Conservation (phyloP, 2,329 filamentous ascomycete genomes). For the Blastomyces parvus region DNA sequence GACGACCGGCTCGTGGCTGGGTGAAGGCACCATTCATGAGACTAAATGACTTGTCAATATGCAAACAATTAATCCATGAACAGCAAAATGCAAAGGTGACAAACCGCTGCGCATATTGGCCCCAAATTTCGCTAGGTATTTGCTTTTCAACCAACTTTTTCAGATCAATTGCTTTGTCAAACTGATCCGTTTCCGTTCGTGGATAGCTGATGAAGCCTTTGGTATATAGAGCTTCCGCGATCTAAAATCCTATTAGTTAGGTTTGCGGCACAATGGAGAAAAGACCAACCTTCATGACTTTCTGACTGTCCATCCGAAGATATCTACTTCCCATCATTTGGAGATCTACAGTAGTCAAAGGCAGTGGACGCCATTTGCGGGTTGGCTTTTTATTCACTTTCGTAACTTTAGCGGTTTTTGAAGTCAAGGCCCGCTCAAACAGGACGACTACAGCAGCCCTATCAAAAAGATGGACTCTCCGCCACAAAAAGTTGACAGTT, state of each 20-base stretch:
- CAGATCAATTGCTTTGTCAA: slow-evolving; percentile 82
- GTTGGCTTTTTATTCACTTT: slow-evolving; percentile 87
- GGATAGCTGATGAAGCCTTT: slow-evolving; percentile 97
- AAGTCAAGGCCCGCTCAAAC: slow-evolving; percentile 72
- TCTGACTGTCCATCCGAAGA: slow-evolving; percentile 80
- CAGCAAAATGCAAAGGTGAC: slow-evolving; percentile 9
- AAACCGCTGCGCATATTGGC: slow-evolving; percentile 61
- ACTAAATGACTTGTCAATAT: slow-evolving; percentile 20
- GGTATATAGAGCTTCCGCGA: slow-evolving; percentile 79
- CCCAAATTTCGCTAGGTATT: slow-evolving; percentile 66
- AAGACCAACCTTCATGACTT: slow-evolving; percentile 62
- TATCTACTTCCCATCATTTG: slow-evolving; percentile 91
- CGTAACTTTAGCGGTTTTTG: slow-evolving; percentile 66
- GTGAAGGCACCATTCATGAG: slow-evolving; percentile 68
- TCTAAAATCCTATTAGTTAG: slow-evolving; percentile 22
- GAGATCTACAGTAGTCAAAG: slow-evolving; percentile 88
- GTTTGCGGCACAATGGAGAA: background rate
- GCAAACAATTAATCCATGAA: background rate
- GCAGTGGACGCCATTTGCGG: slow-evolving; percentile 86
- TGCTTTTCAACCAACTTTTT: slow-evolving; percentile 74
- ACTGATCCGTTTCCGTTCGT: slow-evolving; percentile 92
- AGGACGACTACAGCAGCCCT: slow-evolving; percentile 69
- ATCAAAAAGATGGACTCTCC: slow-evolving; percentile 75
- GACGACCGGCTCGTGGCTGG: slow-evolving; percentile 68
- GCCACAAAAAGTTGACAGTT: slow-evolving; percentile 77